phyloP scores from a whole-genome alignment of 108 stramenopile species.

The Schizochytrium sp. region DNA sequence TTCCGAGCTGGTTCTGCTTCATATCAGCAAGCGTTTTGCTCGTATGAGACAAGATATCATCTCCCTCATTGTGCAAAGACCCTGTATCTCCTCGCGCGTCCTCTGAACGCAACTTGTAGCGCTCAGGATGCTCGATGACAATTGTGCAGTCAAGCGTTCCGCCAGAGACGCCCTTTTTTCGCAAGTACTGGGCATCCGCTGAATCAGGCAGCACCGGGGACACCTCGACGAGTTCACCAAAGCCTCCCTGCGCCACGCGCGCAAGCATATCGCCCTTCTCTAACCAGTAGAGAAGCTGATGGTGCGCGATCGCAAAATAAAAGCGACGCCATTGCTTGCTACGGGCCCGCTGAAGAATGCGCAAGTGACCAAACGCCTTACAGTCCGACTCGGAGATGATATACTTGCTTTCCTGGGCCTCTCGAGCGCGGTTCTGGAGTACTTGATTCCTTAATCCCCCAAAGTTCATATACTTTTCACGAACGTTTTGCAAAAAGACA shows the following conservation, averaged over 20 bases:
- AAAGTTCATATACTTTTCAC: neutral
- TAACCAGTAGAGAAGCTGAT: neutral
- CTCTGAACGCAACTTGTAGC: neutral
- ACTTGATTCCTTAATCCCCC: neutral
- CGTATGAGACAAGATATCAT: neutral
- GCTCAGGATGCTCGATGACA: neutral
- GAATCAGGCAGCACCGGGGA: neutral
- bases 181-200: neutral
- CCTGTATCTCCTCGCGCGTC: neutral
- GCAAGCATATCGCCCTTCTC: conserved; percentile 1
- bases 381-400: conserved; percentile 4
- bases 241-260: neutral
- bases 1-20: neutral
- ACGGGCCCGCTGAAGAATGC: neutral
- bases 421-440: neutral
- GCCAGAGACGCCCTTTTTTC: neutral
- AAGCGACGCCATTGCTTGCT: neutral
- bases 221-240: neutral
- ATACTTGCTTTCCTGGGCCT: neutral
- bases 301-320: conserved; percentile 15
- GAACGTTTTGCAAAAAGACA: neutral
- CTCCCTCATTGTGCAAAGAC: neutral
- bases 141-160: neutral
- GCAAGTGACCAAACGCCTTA: neutral
- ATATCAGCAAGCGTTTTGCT: neutral